These are phyloP conservation scores for Sporobolomyces phaffii DNA, from an alignment of 768 basidiomycete species.

Conservation along the genomic window DNA sequence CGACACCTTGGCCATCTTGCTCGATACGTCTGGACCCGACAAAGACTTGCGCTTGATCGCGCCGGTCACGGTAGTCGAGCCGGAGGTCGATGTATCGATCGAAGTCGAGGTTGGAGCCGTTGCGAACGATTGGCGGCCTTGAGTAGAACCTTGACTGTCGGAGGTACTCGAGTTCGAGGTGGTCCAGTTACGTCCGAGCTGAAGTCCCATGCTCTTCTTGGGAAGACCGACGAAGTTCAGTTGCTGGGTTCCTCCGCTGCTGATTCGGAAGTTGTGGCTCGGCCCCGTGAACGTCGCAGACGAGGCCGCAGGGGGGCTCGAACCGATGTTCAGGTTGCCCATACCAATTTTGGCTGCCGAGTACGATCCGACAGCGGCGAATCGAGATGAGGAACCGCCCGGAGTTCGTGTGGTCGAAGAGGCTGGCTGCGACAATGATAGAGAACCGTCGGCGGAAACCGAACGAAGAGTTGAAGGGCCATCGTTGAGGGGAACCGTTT, in stretches of 20 bases:
- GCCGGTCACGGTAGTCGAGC: constrained; percentile 7
- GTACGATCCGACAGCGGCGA: constrained; percentile 15
- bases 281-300: constrained; percentile 1
- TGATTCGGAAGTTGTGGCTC: not conserved
- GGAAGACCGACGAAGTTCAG: constrained; percentile 36
- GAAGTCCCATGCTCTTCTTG: constrained; percentile 33
- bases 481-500: constrained; percentile 33
- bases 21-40: constrained; percentile 5
- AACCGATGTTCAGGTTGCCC: constrained; percentile 20
- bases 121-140: constrained; percentile 3
- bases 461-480: constrained; percentile 23
- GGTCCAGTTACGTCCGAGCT: constrained; percentile 15
- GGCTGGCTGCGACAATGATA: constrained; percentile 20
- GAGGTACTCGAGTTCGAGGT: not conserved
- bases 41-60: constrained; percentile 36
- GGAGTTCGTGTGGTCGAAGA: constrained; percentile 26
- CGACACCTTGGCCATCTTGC: constrained; percentile 26
- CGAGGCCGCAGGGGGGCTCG: constrained; percentile 16
- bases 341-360: constrained; percentile 26
- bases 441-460: not conserved
- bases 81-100: constrained; percentile 1
- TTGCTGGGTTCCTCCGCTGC: constrained; percentile 23
- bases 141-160: constrained; percentile 15
- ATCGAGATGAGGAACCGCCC: constrained; percentile 13
- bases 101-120: not conserved